Base-by-base conservation (phyloP, 441 rosid species). In the California macrophylla region DNA sequence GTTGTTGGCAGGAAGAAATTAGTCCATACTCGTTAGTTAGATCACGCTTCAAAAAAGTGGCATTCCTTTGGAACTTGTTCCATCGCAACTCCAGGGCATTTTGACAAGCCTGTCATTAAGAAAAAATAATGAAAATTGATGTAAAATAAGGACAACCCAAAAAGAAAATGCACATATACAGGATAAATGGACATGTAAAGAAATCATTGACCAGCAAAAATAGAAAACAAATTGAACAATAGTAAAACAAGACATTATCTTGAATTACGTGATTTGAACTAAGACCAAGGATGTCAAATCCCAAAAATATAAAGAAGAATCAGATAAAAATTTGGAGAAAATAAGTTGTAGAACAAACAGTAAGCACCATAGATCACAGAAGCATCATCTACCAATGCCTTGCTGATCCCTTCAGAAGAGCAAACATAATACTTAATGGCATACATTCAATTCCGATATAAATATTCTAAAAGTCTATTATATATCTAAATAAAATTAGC, bases 11-110 rank as follows among this genome's bases (percentile, higher is more conserved):
- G 8, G 40, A 52, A 47, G 29, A 67, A 74, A 74, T 74, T 16
- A 72, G 76, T 42, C 24, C 89, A 71, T 82, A 87, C 97, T 86
- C 83, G 88, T 91, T 87, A 74, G 93, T 88, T 60, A 89, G 76
- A 63, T 85, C 85, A 15, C 91, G 87, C 76, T 75, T 90, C 77
- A 87, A 72, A 58, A 64, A 69, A 16, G 63, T 58, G 29, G 72
- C 72, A 72, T 72, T 76, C 36, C 75, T 69, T 56, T 71, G 69
- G 54, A 76, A 76, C 69, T 72, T 76, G 66, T 54, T 38, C 66
- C 52, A 69, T 40, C 79, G 86, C 67, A 74, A 67, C 71, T 80
- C 78, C 10, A 86, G 74, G 63, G 94, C 90, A 12, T 78, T 76
- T 69, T 77, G 74, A 40, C 88, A 87, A 71, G 87, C 88, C 90